These are phyloP conservation scores for Neofusicoccum ribis DNA, from an alignment of 2,329 filamentous ascomycete species.

Conservation along the genomic window DNA sequence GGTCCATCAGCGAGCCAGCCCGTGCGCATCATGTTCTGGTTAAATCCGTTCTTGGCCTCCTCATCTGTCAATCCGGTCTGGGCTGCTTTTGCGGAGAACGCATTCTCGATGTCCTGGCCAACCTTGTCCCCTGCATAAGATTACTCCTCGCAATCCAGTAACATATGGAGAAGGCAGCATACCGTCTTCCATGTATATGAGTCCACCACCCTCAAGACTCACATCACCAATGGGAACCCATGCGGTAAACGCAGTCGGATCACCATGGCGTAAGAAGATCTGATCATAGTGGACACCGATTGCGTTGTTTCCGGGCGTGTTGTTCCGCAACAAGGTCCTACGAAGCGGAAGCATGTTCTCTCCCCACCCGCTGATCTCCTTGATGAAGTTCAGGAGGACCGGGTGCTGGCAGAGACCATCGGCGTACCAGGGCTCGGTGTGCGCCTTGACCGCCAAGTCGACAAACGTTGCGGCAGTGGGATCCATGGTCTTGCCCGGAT, in stretches of 20 bases:
- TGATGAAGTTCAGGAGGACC: conserved; percentile 51
- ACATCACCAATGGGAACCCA: conserved; percentile 61
- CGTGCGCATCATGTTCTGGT: conserved; percentile 60
- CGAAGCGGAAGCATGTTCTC: conserved; percentile 48
- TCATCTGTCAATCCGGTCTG: conserved; percentile 53
- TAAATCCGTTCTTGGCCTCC: conserved; percentile 48
- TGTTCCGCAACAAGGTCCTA: conserved; percentile 57
- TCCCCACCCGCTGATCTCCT: conserved; percentile 56
- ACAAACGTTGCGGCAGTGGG: conserved; percentile 48
- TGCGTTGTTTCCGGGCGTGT: conserved; percentile 56
- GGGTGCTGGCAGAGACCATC: conserved; percentile 58
- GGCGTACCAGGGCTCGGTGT: conserved; percentile 47
- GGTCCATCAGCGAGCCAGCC: conserved; percentile 56
- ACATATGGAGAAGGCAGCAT: not conserved
- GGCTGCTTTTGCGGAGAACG: conserved; percentile 52
- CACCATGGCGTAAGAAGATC: conserved; percentile 57
- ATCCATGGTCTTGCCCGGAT: conserved; percentile 47
- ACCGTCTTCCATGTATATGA: conserved; percentile 60
- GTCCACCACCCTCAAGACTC: conserved; percentile 55
- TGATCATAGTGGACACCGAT: conserved; percentile 64
- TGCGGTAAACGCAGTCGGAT: conserved; percentile 56
- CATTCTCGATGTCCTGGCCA: conserved; percentile 52
- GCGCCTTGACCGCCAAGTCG: conserved; percentile 55
- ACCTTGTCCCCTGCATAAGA: conserved; percentile 41
- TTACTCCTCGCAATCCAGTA: not conserved